Percentiles rank a stretch among this genome's conserved stretches.
Conservation (phyloP, 768 basidiomycete species). For the Calocybe gangraenosa region DNA sequence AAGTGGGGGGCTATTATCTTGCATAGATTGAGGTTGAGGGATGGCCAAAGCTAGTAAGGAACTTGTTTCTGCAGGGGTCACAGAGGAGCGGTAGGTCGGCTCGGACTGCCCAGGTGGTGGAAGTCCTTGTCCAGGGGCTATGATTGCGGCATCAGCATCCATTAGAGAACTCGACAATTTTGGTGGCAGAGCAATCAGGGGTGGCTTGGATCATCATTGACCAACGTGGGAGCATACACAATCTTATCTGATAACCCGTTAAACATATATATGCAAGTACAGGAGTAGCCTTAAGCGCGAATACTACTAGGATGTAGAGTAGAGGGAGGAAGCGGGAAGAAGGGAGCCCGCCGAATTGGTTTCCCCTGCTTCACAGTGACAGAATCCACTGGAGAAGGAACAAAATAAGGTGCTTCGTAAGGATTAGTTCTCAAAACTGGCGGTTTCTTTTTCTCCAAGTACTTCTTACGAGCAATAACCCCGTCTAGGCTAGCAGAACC, state of each 20-base stretch:
- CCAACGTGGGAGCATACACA: slow-evolving; percentile 14
- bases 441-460: slow-evolving; percentile 30
- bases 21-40: slow-evolving; percentile 5
- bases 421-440: slow-evolving; percentile 45
- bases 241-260: slow-evolving; percentile 18
- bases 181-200: slow-evolving; percentile 10
- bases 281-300: no score
- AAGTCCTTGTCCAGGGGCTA: slow-evolving; percentile 16
- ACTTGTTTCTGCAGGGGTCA: slow-evolving; percentile 5
- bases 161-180: slow-evolving; percentile 16
- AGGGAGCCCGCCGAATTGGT: slow-evolving; percentile 20
- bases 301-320: background rate
- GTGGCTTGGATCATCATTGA: slow-evolving; percentile 9
- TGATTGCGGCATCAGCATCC: slow-evolving; percentile 21
- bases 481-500: slow-evolving; percentile 5
- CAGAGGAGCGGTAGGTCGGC: slow-evolving; percentile 6
- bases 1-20: background rate
- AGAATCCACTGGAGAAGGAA: slow-evolving; percentile 26
- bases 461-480: slow-evolving; percentile 12
- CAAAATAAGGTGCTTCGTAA: slow-evolving; percentile 63
- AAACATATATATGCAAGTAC: background rate
- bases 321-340: slow-evolving; percentile 10
- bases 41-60: slow-evolving; percentile 7
- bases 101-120: slow-evolving; percentile 15
- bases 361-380: slow-evolving; percentile 10